Conservation (phyloP, 495 filamentous ascomycete genomes). For the Aspergillus mulundensis region DNA sequence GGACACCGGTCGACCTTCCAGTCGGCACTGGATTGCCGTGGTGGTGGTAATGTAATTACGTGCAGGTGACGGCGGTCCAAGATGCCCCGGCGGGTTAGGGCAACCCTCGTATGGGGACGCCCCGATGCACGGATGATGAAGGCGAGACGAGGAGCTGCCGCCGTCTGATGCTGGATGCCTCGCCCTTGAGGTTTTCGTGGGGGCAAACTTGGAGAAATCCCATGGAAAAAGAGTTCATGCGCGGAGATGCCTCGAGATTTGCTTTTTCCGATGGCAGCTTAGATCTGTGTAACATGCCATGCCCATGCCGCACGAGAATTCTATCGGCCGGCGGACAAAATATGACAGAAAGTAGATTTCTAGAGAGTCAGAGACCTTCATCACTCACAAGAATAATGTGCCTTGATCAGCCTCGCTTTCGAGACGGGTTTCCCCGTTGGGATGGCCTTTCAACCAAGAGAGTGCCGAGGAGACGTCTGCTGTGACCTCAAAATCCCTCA, state of each 20-base stretch:
- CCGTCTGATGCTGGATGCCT: neutral
- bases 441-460: neutral
- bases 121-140: neutral
- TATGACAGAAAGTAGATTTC: neutral
- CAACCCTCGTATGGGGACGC: neutral
- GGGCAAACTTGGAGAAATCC: neutral
- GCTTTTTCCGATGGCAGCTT: neutral
- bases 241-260: neutral
- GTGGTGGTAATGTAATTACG: constrained; percentile 13
- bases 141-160: constrained; percentile 6
- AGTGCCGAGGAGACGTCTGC: neutral
- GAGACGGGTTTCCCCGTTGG: neutral
- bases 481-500: constrained; percentile 19
- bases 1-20: neutral
- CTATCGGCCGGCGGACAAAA: neutral
- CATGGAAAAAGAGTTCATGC: neutral
- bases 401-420: neutral
- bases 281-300: constrained; percentile 19
- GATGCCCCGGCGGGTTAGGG: neutral
- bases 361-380: neutral
- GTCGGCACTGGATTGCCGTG: constrained; percentile 14
- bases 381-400: neutral
- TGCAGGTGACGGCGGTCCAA: neutral
- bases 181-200: constrained; percentile 10
- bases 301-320: constrained; percentile 12